phyloP scores from a whole-genome alignment of 805 yeast species.

The Candida xyloterini region DNA sequence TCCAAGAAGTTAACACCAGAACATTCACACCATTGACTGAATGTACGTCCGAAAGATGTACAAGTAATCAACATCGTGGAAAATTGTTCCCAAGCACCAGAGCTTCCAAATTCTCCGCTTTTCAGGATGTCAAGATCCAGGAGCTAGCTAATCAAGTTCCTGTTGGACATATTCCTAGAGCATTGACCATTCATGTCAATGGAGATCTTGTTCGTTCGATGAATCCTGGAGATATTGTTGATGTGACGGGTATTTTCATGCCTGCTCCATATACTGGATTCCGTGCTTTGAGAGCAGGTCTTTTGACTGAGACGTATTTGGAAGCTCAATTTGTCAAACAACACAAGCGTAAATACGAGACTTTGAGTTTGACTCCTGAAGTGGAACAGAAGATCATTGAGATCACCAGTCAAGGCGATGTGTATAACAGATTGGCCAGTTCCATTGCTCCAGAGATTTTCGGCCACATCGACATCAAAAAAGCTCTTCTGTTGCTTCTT shows the following conservation, averaged over 20 bases:
- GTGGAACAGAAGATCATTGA: conserved; percentile 53
- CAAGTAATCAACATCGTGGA: conserved; percentile 77
- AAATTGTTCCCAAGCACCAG: conserved; percentile 89
- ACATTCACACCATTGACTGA: conserved; percentile 84
- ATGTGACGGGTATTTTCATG: conserved; percentile 85
- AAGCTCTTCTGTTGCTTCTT: conserved; percentile 75
- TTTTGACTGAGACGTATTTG: conserved; percentile 88
- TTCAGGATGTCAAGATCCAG: conserved; percentile 94
- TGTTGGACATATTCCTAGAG: conserved; percentile 94
- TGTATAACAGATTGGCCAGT: conserved; percentile 74
- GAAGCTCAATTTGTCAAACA: conserved; percentile 85
- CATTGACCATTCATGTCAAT: conserved; percentile 80
- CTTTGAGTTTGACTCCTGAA: conserved; percentile 54
- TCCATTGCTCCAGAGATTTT: conserved; percentile 97
- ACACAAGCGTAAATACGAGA: conserved; percentile 84
- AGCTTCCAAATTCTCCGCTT: conserved; percentile 91
- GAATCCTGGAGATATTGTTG: conserved; percentile 94
- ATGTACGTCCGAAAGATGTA: conserved; percentile 81
- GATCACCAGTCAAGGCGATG: conserved; percentile 60
- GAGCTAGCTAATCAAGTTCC: conserved; percentile 97
- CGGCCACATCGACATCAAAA: conserved; percentile 92
- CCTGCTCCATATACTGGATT: conserved; percentile 97
- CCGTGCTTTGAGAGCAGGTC: conserved; percentile 87
- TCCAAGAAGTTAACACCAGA: conserved; percentile 87
- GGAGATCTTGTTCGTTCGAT: conserved; percentile 86